phyloP scores from a whole-genome alignment of 352 stramenopile genomes.

The Aphanomyces cochlioides region DNA sequence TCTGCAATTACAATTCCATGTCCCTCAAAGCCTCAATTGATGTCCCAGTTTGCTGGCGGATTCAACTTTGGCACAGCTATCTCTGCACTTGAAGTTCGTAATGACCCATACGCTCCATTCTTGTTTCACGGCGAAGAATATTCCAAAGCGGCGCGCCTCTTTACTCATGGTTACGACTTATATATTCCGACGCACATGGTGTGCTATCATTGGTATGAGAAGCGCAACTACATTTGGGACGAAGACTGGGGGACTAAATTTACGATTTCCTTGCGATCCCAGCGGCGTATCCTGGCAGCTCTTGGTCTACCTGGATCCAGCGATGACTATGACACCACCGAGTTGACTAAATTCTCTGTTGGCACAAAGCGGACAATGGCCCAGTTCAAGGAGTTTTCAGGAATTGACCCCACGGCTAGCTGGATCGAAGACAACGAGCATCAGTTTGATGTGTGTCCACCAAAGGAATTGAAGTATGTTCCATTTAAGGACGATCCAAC shows the following conservation, averaged over 20 bases:
- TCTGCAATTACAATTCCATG: conserved; percentile 8
- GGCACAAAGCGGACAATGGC: conserved; percentile 73
- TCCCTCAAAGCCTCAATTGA: conserved; percentile 9
- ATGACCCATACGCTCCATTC: conserved; percentile 15
- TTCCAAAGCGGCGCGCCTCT: conserved; percentile 20
- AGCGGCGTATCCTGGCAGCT: conserved; percentile 62
- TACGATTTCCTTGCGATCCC: conserved; percentile 60
- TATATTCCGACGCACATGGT: conserved; percentile 68
- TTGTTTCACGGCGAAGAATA: conserved; percentile 25
- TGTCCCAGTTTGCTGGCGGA: conserved; percentile 24
- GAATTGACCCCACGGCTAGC: conserved; percentile 65
- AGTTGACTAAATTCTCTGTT: conserved; percentile 61
- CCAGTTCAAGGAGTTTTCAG: conserved; percentile 78
- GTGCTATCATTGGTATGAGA: conserved; percentile 77
- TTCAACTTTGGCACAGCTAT: conserved; percentile 24
- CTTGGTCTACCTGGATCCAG: conserved; percentile 55
- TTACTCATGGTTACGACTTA: conserved; percentile 44
- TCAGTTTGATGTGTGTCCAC: conserved; percentile 70
- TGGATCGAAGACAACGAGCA: conserved; percentile 46
- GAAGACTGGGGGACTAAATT: conserved; percentile 67
- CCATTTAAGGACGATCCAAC: conserved; percentile 36
- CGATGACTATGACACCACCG: conserved; percentile 64
- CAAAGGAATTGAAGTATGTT: conserved; percentile 58
- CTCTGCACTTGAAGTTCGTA: conserved; percentile 19
- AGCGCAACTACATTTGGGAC: conserved; percentile 78